Percentiles rank a stretch among this genome's conserved stretches.
Conservation (phyloP, 257 asterid species). For the Primulina eburnea region DNA sequence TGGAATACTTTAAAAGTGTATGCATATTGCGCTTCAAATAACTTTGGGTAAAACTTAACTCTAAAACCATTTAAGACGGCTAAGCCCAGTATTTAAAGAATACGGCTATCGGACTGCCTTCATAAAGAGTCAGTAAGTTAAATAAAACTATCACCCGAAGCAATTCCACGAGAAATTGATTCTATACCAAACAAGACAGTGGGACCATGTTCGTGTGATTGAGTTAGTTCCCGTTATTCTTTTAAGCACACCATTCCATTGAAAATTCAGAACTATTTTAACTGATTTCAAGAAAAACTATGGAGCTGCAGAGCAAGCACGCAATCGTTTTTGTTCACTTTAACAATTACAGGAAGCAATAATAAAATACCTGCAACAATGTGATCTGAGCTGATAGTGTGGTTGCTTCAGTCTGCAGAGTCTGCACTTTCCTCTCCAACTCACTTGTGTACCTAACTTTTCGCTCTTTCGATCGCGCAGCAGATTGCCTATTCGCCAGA, state of each 20-base stretch:
- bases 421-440: conserved; percentile 94
- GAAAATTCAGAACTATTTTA: background rate
- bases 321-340: background rate
- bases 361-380: conserved; percentile 56
- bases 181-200: background rate
- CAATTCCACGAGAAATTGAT: background rate
- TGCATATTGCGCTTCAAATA: background rate
- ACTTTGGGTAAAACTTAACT: background rate
- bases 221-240: background rate
- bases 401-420: conserved; percentile 90
- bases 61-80: background rate
- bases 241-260: background rate
- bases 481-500: conserved; percentile 95
- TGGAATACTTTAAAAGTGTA: background rate
- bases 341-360: background rate
- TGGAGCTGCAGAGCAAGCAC: background rate
- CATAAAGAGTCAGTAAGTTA: background rate
- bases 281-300: background rate
- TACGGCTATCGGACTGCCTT: background rate
- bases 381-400: conserved; percentile 90
- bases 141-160: background rate
- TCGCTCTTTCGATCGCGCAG: conserved; percentile 93
- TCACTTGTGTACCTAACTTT: conserved; percentile 75
- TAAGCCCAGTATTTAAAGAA: background rate
- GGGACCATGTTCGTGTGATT: too few species aligned